phyloP scores from a whole-genome alignment of 164 flowering plant species.

The Annona squamosa region DNA sequence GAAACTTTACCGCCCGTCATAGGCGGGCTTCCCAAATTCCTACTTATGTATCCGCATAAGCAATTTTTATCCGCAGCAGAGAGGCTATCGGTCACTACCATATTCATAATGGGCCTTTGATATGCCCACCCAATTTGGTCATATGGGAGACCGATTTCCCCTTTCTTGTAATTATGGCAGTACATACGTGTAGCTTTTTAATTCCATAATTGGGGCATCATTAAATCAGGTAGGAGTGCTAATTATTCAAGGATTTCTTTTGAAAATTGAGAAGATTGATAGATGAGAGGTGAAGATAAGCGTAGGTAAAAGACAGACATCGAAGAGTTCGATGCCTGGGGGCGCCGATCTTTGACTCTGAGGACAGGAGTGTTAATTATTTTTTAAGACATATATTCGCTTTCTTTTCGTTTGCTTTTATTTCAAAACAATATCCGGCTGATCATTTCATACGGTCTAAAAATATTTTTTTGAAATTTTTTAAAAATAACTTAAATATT shows the following conservation, averaged over 20 bases:
- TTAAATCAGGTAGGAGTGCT: not conserved
- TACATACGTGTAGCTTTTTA: not conserved
- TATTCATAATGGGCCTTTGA: not conserved
- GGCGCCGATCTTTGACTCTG: too few species aligned
- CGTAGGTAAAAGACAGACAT: not conserved
- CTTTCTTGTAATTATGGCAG: not conserved
- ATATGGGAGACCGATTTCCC: not conserved
- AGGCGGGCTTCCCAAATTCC: not conserved
- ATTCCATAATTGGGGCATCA: not conserved
- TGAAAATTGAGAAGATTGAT: not conserved
- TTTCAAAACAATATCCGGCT: too few species aligned
- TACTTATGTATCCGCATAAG: not conserved
- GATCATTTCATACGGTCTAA: too few species aligned
- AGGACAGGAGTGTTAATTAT: too few species aligned
- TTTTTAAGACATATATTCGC: too few species aligned
- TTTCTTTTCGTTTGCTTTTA: too few species aligned
- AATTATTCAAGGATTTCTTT: not conserved
- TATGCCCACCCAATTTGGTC: not conserved
- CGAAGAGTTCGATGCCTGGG: too few species aligned
- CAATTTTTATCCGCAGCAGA: not conserved
- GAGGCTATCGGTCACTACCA: not conserved
- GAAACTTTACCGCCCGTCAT: too few species aligned
- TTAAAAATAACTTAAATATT: too few species aligned
- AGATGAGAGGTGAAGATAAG: not conserved
- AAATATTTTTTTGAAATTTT: too few species aligned